Evolutionary conservation across 2,329 filamentous ascomycete species (phyloP).

Genomic region (Epichloe elymi): DNA sequence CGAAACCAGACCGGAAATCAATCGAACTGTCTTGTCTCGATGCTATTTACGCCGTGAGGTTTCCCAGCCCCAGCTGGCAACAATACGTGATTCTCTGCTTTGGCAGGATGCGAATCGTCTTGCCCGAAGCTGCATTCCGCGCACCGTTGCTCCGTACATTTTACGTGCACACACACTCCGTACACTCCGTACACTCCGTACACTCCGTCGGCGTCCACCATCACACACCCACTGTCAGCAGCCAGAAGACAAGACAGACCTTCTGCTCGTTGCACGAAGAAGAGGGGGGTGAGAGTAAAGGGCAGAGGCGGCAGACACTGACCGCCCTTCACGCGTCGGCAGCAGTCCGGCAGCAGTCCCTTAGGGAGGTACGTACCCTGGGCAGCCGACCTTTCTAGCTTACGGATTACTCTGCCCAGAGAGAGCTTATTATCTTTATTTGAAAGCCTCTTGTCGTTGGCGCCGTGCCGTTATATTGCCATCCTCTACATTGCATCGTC

Average conservation of each 20-base stretch:
- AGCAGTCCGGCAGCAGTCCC: not conserved
- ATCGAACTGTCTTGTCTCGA: too few species aligned
- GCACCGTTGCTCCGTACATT: too few species aligned
- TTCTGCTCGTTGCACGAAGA: too few species aligned
- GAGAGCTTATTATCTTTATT: not conserved
- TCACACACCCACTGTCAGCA: too few species aligned
- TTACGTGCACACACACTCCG: too few species aligned
- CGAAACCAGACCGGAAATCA: too few species aligned
- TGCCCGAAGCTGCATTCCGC: too few species aligned
- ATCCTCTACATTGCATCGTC: not conserved
- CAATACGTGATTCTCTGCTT: not conserved
- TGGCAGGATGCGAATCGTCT: too few species aligned
- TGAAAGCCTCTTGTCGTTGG: not conserved
- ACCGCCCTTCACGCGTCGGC: constrained; percentile 2
- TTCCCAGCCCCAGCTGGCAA: not conserved
- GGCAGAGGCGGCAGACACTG: not conserved
- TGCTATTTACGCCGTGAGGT: not conserved
- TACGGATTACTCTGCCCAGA: not conserved
- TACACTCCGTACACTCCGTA: too few species aligned
- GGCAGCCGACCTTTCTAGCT: not conserved
- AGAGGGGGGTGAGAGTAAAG: too few species aligned
- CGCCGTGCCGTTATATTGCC: not conserved
- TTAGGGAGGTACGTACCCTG: not conserved
- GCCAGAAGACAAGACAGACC: too few species aligned
- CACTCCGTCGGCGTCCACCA: too few species aligned